phyloP scores from a whole-genome alignment of 805 yeast genomes.

The Starmera caribaea region DNA sequence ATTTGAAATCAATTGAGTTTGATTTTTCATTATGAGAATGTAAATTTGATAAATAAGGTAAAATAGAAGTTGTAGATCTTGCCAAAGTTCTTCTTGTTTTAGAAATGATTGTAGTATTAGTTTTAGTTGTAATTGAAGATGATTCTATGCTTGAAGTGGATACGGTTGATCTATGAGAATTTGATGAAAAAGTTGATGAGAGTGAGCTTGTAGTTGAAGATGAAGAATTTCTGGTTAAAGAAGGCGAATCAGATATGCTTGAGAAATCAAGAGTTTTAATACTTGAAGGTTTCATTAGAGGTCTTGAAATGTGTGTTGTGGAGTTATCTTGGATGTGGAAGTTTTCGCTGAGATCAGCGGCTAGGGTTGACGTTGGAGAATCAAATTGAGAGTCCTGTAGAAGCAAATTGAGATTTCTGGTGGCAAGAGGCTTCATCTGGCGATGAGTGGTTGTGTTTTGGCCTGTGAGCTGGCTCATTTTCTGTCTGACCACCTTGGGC shows the following conservation, averaged over 20 bases:
- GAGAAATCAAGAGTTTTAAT: too few relatives aligned
- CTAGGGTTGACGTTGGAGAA: slow-evolving; percentile 29
- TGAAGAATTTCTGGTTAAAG: too few relatives aligned
- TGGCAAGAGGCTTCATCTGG: slow-evolving; percentile 4
- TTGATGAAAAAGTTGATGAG: slow-evolving; percentile 13
- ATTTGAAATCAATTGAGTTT: too few relatives aligned
- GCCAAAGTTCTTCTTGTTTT: slow-evolving; percentile 9
- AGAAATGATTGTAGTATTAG: neutral
- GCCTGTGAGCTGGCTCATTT: slow-evolving; percentile 3
- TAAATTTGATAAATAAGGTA: slow-evolving; percentile 5
- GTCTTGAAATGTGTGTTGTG: neutral
- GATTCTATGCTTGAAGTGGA: slow-evolving; percentile 15
- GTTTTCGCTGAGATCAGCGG: slow-evolving; percentile 28
- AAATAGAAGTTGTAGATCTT: slow-evolving; percentile 13
- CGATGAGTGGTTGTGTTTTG: neutral
- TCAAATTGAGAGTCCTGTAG: slow-evolving; percentile 29
- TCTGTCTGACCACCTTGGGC: slow-evolving; percentile 2
- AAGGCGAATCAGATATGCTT: too few relatives aligned
- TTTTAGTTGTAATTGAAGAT: slow-evolving; percentile 4
- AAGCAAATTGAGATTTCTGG: slow-evolving; percentile 12
- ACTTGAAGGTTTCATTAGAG: too few relatives aligned
- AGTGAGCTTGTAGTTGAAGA: slow-evolving; percentile 14
- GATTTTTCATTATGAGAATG: slow-evolving; percentile 8
- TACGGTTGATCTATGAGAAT: slow-evolving; percentile 7
- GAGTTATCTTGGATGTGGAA: slow-evolving; percentile 23